These are phyloP conservation scores for Astrocystis sublimbata DNA, from an alignment of 495 filamentous ascomycete species.

Conservation along the genomic window DNA sequence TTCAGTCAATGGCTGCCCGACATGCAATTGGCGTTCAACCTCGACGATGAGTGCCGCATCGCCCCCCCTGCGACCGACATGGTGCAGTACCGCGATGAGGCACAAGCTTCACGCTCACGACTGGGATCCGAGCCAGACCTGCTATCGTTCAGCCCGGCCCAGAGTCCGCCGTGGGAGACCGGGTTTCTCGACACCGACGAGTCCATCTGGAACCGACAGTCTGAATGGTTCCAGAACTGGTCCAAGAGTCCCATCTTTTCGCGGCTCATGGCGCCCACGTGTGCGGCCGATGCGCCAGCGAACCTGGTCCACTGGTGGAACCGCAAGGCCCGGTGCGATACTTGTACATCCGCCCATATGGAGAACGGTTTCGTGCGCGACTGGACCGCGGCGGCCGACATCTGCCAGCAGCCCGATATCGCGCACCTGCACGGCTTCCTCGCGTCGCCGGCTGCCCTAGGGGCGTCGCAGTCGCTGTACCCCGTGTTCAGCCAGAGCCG, in stretches of 20 bases:
- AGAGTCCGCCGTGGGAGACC: constrained; percentile 24
- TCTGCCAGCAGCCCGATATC: constrained; percentile 81
- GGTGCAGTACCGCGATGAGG: constrained; percentile 34
- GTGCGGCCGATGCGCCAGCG: constrained; percentile 57
- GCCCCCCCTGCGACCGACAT: constrained; percentile 64
- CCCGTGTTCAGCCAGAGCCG: constrained; percentile 77
- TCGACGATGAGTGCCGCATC: constrained; percentile 74
- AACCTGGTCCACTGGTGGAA: constrained; percentile 54
- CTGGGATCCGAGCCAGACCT: constrained; percentile 29
- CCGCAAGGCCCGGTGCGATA: constrained; percentile 55
- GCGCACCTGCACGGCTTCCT: constrained; percentile 70
- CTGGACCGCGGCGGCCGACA: constrained; percentile 62
- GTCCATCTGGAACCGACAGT: constrained; percentile 27
- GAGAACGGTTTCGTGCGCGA: constrained; percentile 63
- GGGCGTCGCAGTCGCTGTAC: constrained; percentile 60
- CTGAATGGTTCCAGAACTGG: constrained; percentile 25
- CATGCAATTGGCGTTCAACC: constrained; percentile 81
- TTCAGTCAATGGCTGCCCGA: constrained; percentile 73
- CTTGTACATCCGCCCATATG: constrained; percentile 66
- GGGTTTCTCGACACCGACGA: constrained; percentile 23
- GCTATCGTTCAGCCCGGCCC: constrained; percentile 33
- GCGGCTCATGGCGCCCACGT: constrained; percentile 51
- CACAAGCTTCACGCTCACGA: constrained; percentile 31
- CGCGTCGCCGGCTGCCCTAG: constrained; percentile 62
- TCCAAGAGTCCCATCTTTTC: constrained; percentile 46